Base-by-base conservation (phyloP, 768 basidiomycete species). In the Pleurotus tuber-regium region DNA sequence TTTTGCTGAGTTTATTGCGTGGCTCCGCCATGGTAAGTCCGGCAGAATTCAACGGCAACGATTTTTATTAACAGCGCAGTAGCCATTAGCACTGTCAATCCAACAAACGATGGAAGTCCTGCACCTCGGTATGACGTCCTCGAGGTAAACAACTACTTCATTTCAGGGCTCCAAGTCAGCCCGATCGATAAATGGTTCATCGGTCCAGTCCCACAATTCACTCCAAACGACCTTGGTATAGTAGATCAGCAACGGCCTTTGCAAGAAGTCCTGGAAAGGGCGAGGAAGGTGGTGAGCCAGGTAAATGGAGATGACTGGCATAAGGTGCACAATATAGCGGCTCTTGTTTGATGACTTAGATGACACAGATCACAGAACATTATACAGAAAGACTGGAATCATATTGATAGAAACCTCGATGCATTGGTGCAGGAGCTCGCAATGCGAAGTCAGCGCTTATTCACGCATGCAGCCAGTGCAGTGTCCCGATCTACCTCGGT, bases 81-180 rank as follows among this genome's bases (percentile, higher is more conserved):
- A 33, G 51, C 57, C 43, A 53, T 53, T 77, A 42, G 65, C 69
- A 51, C 75, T 77, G 70, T 74, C 52, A 84, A 81, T 60, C 68
- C 79, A 29, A 64, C 73, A 41, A 72, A 69, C 54, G 87, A 89
- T 44, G 66, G 70, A 43, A 76, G 70, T 54, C 66, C 68, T 50
- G 70, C 75, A 43, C 69, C 79, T 28, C 77, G 82, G 51, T 82
- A 89, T 62, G 90, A 92, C 65, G 76, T 86, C 54, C 72, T 91
- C 46, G 87, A 90, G 73, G 89, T 88, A 46, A 88, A 89, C 64
- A 79, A 83, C 57, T 92, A 92, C 65, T 73, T 92, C 60, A 81
- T 80, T 59, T 80, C 80, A 36, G 87, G 89, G 42, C 76, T 92
- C 38, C 72, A 77, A 47, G 70, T 73, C 48, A 90, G 86, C 65